A percentile compares a stretch with the other conserved stretches of the same genome.
phyloP scores from a whole-genome alignment of 2,329 filamentous ascomycete genomes.

The Leptographium wingfieldii region DNA sequence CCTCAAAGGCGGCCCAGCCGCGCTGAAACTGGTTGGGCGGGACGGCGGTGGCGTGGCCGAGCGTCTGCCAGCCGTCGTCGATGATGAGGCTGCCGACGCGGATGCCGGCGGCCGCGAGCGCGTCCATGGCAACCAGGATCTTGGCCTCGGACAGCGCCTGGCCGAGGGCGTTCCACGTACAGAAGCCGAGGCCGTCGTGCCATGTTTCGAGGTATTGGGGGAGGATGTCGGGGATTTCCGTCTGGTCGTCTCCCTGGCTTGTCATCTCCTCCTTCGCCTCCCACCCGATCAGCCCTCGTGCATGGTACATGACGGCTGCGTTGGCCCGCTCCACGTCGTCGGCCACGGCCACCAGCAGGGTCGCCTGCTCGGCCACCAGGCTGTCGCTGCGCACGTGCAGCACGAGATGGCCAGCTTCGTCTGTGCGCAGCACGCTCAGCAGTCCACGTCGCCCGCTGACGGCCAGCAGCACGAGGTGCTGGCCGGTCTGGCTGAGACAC shows the following conservation, averaged over 20 bases:
- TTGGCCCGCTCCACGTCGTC: constrained; percentile 63
- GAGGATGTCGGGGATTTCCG: constrained; percentile 24
- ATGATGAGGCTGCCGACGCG: constrained; percentile 80
- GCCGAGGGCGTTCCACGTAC: constrained; percentile 91
- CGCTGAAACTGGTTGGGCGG: constrained; percentile 35
- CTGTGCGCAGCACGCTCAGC: constrained; percentile 54
- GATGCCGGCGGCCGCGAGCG: constrained; percentile 58
- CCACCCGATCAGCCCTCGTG: constrained; percentile 50
- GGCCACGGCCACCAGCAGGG: constrained; percentile 58
- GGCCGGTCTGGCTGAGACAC: constrained; percentile 60
- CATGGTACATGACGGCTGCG: constrained; percentile 75
- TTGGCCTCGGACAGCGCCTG: constrained; percentile 72
- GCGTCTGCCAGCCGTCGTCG: constrained; percentile 90
- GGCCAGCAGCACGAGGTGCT: constrained; percentile 65
- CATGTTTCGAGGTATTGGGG: constrained; percentile 68
- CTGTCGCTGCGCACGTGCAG: constrained; percentile 64
- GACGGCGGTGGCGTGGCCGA: constrained; percentile 35
- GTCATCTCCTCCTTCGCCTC: neutral
- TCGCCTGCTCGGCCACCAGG: constrained; percentile 37
- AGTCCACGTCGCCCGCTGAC: constrained; percentile 63
- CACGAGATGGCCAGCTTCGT: constrained; percentile 50
- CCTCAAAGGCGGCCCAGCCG: constrained; percentile 76
- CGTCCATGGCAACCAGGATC: constrained; percentile 61
- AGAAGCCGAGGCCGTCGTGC: constrained; percentile 89
- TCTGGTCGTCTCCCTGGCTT: too few relatives aligned